Evolutionary conservation across 2,329 filamentous ascomycete genomes (phyloP).

Genomic region (Scopulariopsis brevicaulis): DNA sequence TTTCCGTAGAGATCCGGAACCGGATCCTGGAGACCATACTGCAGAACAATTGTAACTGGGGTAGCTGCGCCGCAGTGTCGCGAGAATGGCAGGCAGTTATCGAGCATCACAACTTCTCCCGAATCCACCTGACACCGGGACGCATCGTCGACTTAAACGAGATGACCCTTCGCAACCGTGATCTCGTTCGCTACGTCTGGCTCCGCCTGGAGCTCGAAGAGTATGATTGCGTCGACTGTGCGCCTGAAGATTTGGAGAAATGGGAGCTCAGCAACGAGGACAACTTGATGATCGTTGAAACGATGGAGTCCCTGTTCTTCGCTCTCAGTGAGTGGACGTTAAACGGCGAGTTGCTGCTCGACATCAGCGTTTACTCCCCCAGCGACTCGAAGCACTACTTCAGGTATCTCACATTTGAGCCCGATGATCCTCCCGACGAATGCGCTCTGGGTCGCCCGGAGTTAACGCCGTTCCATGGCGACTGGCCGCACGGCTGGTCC

Average conservation of each 20-base stretch:
- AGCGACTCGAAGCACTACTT: constrained; percentile 23
- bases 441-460: not conserved
- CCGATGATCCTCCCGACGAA: constrained; percentile 9
- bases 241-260: constrained; percentile 10
- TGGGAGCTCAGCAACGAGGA: not conserved
- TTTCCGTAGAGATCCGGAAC: not conserved
- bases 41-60: constrained; percentile 11
- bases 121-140: constrained; percentile 16
- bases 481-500: not conserved
- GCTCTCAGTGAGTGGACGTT: constrained; percentile 19
- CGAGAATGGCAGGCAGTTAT: constrained; percentile 17
- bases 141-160: constrained; percentile 15
- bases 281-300: constrained; percentile 12
- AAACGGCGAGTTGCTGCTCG: constrained; percentile 19
- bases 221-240: constrained; percentile 13
- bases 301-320: constrained; percentile 17
- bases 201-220: constrained; percentile 15
- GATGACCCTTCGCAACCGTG: constrained; percentile 16
- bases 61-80: constrained; percentile 16
- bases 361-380: constrained; percentile 24
- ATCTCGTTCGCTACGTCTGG: constrained; percentile 16
- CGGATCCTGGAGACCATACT: not conserved
- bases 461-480: not conserved
- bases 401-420: constrained; percentile 17
- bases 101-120: constrained; percentile 17